Percentiles rank a stretch among this genome's conserved stretches.
These are phyloP conservation scores for Lyophyllum semitale DNA, from an alignment of 768 basidiomycete species.

Conservation along the genomic window DNA sequence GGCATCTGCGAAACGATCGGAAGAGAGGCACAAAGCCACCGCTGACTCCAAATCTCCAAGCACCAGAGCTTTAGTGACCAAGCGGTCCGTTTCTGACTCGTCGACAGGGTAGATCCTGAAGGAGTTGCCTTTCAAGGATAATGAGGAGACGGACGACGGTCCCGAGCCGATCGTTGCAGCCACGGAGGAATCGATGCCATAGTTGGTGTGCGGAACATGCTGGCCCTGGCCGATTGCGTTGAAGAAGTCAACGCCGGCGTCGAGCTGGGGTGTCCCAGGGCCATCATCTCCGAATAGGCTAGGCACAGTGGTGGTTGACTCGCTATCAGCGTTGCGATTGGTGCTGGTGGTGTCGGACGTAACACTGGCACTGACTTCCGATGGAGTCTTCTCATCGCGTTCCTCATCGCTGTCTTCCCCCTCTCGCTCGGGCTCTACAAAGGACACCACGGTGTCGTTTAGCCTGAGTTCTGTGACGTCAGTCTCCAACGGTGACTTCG, in stretches of 20 bases:
- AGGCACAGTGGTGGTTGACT: constrained; percentile 84
- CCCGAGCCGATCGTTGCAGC: constrained; percentile 95
- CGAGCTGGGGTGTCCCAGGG: constrained; percentile 64
- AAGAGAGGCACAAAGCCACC: constrained; percentile 86
- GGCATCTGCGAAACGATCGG: constrained; percentile 91
- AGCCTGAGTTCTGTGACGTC: constrained; percentile 44
- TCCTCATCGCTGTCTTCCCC: constrained; percentile 41
- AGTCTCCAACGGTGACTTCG: constrained; percentile 36
- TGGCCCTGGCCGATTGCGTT: constrained; percentile 56
- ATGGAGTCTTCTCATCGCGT: constrained; percentile 59
- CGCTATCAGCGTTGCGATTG: constrained; percentile 61
- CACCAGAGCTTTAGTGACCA: constrained; percentile 92
- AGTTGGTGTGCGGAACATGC: constrained; percentile 76
- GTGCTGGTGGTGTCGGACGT: constrained; percentile 62
- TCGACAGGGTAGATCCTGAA: constrained; percentile 91
- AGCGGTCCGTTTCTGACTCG: constrained; percentile 83
- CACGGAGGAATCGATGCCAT: constrained; percentile 84
- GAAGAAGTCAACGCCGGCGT: constrained; percentile 86
- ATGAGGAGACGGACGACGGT: constrained; percentile 78
- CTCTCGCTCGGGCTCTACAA: constrained; percentile 72
- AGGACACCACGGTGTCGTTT: constrained; percentile 81
- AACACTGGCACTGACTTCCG: constrained; percentile 69
- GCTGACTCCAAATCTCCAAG: constrained; percentile 95
- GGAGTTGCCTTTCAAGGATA: constrained; percentile 71
- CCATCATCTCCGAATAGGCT: constrained; percentile 88